These are phyloP conservation scores for Colletotrichum viniferum DNA, from an alignment of 2,329 filamentous ascomycete genomes.

Conservation along the genomic window DNA sequence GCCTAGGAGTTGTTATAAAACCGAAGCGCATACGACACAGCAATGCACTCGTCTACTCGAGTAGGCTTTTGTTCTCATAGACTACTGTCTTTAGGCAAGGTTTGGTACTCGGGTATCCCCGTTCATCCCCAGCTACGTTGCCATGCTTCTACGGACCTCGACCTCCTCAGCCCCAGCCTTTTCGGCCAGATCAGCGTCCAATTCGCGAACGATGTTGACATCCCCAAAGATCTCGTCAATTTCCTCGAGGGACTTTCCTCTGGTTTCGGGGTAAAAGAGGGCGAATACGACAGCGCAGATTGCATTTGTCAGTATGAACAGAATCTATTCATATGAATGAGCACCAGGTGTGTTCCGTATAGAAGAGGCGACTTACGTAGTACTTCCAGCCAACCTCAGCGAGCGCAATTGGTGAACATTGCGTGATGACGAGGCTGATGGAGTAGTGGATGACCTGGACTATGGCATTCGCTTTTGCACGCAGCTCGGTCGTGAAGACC, in stretches of 20 bases:
- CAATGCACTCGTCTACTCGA: neutral
- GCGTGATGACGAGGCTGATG: slow-evolving; percentile 42
- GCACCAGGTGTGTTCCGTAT: neutral
- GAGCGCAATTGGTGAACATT: slow-evolving; percentile 43
- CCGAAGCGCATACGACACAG: neutral
- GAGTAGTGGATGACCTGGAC: slow-evolving; percentile 46
- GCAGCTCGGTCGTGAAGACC: slow-evolving; percentile 43
- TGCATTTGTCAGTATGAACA: slow-evolving; percentile 42
- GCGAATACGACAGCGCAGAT: slow-evolving; percentile 30
- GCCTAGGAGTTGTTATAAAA: neutral
- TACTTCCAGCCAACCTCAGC: slow-evolving; percentile 45
- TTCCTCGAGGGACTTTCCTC: slow-evolving; percentile 44
- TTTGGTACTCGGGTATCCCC: neutral
- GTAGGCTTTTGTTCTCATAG: neutral
- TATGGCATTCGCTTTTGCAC: slow-evolving; percentile 45
- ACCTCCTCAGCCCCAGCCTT: slow-evolving; percentile 24
- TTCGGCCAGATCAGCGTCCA: slow-evolving; percentile 22
- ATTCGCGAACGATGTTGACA: slow-evolving; percentile 29
- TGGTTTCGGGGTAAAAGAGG: neutral
- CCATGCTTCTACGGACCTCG: neutral
- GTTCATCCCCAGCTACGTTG: neutral
- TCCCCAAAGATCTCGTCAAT: slow-evolving; percentile 45
- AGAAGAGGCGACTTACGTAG: slow-evolving; percentile 32
- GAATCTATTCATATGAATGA: slow-evolving; percentile 28
- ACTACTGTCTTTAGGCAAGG: neutral